These are phyloP conservation scores for Jackrogersella multiformis DNA, from an alignment of 495 filamentous ascomycete genomes.

Conservation along the genomic window DNA sequence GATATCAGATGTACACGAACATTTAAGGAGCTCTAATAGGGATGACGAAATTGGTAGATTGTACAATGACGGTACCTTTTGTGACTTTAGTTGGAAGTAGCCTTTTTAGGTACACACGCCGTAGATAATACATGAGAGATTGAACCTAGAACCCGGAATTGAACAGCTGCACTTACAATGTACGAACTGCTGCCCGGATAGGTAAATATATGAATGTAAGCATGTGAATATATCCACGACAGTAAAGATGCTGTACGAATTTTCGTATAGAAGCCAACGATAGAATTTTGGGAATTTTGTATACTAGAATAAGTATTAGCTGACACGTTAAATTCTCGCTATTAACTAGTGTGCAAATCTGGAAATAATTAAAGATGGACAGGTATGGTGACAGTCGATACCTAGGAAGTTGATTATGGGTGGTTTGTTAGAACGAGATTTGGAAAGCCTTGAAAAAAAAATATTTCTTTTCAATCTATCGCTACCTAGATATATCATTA, in stretches of 20 bases:
- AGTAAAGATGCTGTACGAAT: too few species aligned
- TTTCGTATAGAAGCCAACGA: too few species aligned
- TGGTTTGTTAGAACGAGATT: not conserved
- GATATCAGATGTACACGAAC: conserved; percentile 2
- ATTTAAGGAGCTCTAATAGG: not conserved
- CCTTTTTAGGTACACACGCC: not conserved
- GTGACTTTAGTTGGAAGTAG: not conserved
- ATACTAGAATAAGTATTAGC: not conserved
- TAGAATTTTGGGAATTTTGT: too few species aligned
- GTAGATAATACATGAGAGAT: conserved; percentile 22
- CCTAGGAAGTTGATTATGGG: not conserved
- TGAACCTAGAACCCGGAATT: not conserved
- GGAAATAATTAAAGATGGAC: too few species aligned
- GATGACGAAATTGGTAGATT: conserved; percentile 25
- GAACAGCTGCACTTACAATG: conserved; percentile 6
- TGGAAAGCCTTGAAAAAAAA: not conserved
- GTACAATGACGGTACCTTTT: conserved; percentile 1
- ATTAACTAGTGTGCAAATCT: too few species aligned
- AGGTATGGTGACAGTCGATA: too few species aligned
- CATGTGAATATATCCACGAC: conserved; percentile 3
- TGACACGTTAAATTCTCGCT: too few species aligned
- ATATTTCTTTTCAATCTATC: not conserved
- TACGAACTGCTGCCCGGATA: not conserved
- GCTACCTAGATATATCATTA: too few species aligned
- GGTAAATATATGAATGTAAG: too few species aligned